Evolutionary conservation across 202 grass and related monocot species (phyloP), one percentile per base, ranked within the genome.

Genomic region (Panicum hallii): DNA sequence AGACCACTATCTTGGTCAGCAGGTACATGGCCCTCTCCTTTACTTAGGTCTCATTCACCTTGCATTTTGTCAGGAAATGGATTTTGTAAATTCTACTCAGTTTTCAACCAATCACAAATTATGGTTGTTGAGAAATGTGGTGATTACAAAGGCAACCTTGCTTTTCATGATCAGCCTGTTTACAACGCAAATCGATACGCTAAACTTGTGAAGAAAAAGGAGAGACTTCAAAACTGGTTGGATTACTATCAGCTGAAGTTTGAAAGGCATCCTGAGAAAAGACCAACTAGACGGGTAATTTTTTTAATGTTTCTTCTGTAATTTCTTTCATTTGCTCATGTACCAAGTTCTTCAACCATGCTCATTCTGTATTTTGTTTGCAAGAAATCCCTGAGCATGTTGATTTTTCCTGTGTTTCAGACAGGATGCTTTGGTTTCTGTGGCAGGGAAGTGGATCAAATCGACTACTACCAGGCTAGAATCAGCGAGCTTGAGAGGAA

Each of bases 111-210:
- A 61, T 50, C 11, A 5, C 43, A 63, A 47, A 4, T 49, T 50
- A 17, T 32, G 62, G 26, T 34, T 80, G 12, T 46, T 58, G 26
- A 26, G 1, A 72, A 38, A 57, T 79, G 4, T 79, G 41, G 11
- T 79, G 1, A n/a, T 74, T 43, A 57, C 10, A 79, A 48, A 69
- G 11, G 5, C 34, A 34, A 80, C 13, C 30, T 84, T 89, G 30
- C 84, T 76, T 80, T 82, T 28, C 12, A 46, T 50, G 7, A 17
- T 83, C 89, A 96, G 96, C 79, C 96, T 91, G 93, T 99, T 66
- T 99, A 95, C 87, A 99, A 99, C 79, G 96, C 96, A 84, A 99
- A 99, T 73, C 88, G 79, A 74, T 99, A 90, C 52, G 91, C 90
- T 78, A 96, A 88, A 80, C 96, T 99, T 5, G 82, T 99, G 71